Percentiles rank a stretch among this genome's conserved stretches.
phyloP scores from a whole-genome alignment of 2,329 filamentous ascomycete genomes.

The Talaromyces sp. region DNA sequence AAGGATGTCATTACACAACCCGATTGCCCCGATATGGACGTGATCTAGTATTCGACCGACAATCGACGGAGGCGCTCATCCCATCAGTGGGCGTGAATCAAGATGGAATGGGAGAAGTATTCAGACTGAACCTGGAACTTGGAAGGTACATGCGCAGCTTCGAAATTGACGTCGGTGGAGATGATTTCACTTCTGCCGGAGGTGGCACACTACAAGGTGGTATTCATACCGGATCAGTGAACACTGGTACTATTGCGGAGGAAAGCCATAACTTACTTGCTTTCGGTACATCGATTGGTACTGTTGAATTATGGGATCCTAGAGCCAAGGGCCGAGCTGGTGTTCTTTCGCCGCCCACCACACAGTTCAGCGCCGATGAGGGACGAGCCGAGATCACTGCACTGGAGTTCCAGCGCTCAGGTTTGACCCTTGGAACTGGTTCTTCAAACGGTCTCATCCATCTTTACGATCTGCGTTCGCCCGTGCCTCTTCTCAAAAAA shows the following conservation, averaged over 20 bases:
- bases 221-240: conserved; percentile 81
- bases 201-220: conserved; percentile 82
- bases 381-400: conserved; percentile 72
- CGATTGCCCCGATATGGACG: conserved; percentile 90
- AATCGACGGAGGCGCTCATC: conserved; percentile 80
- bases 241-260: conserved; percentile 83
- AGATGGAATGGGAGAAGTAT: conserved; percentile 89
- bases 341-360: conserved; percentile 63
- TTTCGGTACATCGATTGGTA: conserved; percentile 93
- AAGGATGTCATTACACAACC: conserved; percentile 84
- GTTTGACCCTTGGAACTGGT: conserved; percentile 81
- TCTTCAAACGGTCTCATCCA: conserved; percentile 87
- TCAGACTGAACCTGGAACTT: conserved; percentile 85
- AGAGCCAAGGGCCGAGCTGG: conserved; percentile 80
- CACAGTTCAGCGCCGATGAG: conserved; percentile 41
- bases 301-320: conserved; percentile 95
- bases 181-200: conserved; percentile 68
- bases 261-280: conserved; percentile 86
- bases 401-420: conserved; percentile 80
- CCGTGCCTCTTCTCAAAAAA: conserved; percentile 81
- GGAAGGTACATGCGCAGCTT: conserved; percentile 95
- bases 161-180: conserved; percentile 84
- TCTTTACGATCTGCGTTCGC: conserved; percentile 88
- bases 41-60: conserved; percentile 81
- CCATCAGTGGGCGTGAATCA: conserved; percentile 84